phyloP scores from a whole-genome alignment of 139 green algal genomes.

The Chlorella sp. region DNA sequence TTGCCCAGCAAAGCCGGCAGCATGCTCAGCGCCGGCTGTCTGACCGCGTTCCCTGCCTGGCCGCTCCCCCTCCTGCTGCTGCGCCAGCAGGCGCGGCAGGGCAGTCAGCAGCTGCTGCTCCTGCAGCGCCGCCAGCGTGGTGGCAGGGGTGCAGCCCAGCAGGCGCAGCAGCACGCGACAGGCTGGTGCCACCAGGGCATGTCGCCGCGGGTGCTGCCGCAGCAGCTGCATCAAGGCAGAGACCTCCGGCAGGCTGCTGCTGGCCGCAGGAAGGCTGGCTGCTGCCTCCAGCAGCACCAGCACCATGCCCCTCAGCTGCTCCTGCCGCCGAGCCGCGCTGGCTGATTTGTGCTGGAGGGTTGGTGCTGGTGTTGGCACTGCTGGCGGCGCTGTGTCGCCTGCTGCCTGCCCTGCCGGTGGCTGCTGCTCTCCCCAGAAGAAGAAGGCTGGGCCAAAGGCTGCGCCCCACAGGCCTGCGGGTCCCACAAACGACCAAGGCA shows the following conservation, averaged over 20 bases:
- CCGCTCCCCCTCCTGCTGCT: not conserved
- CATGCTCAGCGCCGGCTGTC: too few species aligned
- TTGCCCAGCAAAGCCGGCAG: too few species aligned
- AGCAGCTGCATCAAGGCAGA: not conserved
- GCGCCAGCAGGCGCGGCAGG: conserved; percentile 23
- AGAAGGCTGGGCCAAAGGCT: conserved; percentile 36
- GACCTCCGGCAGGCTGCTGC: conserved; percentile 21
- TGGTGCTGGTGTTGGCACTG: not conserved
- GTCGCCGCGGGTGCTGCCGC: not conserved
- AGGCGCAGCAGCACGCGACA: conserved; percentile 22
- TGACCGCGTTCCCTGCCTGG: not conserved
- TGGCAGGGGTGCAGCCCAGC: conserved; percentile 16
- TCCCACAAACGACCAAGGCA: not conserved
- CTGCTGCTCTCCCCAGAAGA: conserved; percentile 32
- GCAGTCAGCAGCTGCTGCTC: conserved; percentile 8
- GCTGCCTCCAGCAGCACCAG: not conserved
- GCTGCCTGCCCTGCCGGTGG: not conserved
- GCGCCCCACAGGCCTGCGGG: conserved; percentile 46
- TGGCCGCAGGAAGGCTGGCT: conserved; percentile 7
- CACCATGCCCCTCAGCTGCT: conserved; percentile 5
- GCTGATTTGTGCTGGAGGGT: not conserved
- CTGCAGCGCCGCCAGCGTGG: conserved; percentile 22
- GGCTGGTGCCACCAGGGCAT: not conserved
- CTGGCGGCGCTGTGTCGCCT: too few species aligned
- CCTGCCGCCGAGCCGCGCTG: not conserved